Evolutionary conservation across 2,329 filamentous ascomycete species (phyloP), one percentile per base, ranked within the genome.

Genomic region (Nothophoma quercina): DNA sequence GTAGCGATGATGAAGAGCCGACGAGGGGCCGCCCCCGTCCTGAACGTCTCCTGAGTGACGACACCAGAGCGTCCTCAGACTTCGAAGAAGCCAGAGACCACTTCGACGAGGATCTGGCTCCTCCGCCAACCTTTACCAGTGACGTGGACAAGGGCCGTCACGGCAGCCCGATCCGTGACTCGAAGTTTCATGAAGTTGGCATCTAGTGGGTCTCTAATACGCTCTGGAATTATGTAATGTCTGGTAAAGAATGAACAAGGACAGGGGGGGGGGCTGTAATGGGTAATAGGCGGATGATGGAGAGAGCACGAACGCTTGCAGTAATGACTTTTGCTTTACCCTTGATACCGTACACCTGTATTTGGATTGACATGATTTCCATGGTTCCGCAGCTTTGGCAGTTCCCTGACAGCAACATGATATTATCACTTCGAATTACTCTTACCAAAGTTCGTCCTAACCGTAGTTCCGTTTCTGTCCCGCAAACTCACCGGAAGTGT

Each of bases 71-170:
- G 30, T 70, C 62, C 29, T 72, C 67, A 16, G 79, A 82, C 34
- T 80, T 81, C 46, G 81, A 85, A 50, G 83, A 85, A 69, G 80
- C 77, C 8, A 75, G 75, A 52, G 80, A 82, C 60, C 68, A 70
- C 34, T 80, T 81, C 51, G 80, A 84, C 56, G 77, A 81, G 59
- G 73, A 67, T 29, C 64, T 73, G 16, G 69, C 63, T 19, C 76
- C 77, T 29, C 73, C 75, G 13, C 75, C 76, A 29, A 73, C 66
- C 26, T 78, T 78, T 32, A 59, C 61, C 7, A 59, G 61, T 22
- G 60, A 64, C 7, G 50, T 56, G 3, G 69, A 68, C 16, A 61
- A 59, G 16, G 58, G 45, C 16, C 59, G 63, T 15, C 65, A 64
- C 26, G 64, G 67, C n/a, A 73, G 67, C 39, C 66, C 70, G 12